phyloP scores from a whole-genome alignment of 2,329 filamentous ascomycete genomes.

The Didymosphaeria variabile region DNA sequence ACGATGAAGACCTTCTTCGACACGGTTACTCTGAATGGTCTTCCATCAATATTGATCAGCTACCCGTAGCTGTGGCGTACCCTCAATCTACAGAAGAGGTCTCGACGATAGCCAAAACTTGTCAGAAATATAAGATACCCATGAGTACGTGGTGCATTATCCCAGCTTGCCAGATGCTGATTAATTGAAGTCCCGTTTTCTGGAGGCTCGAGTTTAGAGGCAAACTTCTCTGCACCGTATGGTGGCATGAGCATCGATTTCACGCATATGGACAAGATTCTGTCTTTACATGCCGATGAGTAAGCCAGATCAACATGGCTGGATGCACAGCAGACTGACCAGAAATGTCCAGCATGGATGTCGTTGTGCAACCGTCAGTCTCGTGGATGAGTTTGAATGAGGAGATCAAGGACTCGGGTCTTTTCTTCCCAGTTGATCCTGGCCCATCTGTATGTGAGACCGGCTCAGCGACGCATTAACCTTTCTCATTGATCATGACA shows the following conservation, averaged over 20 bases:
- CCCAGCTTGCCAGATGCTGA: background rate
- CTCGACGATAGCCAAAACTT: conserved; percentile 71
- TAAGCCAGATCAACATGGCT: conserved; percentile 31
- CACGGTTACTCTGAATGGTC: conserved; percentile 79
- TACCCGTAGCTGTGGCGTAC: conserved; percentile 72
- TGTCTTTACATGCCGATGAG: conserved; percentile 82
- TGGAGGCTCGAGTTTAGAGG: conserved; percentile 86
- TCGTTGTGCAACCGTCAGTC: conserved; percentile 89
- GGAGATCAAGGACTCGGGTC: conserved; percentile 73
- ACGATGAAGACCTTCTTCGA: conserved; percentile 68
- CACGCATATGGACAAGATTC: conserved; percentile 81
- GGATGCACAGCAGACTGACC: conserved; percentile 28
- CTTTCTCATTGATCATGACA: conserved; percentile 28
- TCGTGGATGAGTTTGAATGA: conserved; percentile 93
- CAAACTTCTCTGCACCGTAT: conserved; percentile 86
- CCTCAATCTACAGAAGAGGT: conserved; percentile 72
- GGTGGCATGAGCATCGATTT: conserved; percentile 93
- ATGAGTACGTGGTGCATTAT: conserved; percentile 59
- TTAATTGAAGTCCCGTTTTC: conserved; percentile 73
- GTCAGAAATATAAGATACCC: conserved; percentile 80
- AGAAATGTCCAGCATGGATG: conserved; percentile 70
- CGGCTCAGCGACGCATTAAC: background rate
- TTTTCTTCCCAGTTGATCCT: conserved; percentile 93
- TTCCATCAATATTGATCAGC: conserved; percentile 69
- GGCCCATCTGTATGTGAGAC: conserved; percentile 64